Conservation (phyloP, 1,139 yeast genomes). For the Starmera stellimalicola region DNA sequence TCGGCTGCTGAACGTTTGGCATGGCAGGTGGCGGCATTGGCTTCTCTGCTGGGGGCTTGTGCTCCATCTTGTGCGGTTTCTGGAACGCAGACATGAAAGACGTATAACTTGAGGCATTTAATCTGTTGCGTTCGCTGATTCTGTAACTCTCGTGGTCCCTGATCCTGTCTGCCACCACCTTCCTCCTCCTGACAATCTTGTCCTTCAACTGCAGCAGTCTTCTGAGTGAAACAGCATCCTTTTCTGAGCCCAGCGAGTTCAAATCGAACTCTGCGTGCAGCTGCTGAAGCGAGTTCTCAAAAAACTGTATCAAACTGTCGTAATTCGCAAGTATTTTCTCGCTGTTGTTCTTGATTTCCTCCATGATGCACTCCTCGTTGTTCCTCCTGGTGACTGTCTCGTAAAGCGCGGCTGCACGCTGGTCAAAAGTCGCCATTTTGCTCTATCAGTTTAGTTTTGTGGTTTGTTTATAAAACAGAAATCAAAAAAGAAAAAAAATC, state of each 20-base stretch:
- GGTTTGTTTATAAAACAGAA: neutral
- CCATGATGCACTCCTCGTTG: conserved; percentile 11
- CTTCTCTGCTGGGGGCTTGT: neutral
- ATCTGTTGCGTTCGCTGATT: conserved; percentile 7
- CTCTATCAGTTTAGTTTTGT: neutral
- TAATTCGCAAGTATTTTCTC: conserved; percentile 9
- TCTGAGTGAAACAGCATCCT: conserved; percentile 9
- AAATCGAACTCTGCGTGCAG: conserved; percentile 4
- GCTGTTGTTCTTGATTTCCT: conserved; percentile 16
- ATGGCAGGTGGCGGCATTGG: too few relatives aligned
- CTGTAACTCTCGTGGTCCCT: conserved; percentile 6
- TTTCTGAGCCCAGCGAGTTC: conserved; percentile 3
- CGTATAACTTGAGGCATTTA: conserved; percentile 14
- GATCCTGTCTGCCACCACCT: conserved; percentile 7
- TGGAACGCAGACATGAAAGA: conserved; percentile 17
- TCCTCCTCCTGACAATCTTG: conserved; percentile 10
- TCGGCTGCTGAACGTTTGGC: too few relatives aligned
- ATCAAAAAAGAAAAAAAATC: neutral
- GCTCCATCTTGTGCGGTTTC: neutral
- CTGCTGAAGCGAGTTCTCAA: conserved; percentile 4
- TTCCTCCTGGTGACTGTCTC: conserved; percentile 4
- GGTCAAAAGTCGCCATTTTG: too few relatives aligned
- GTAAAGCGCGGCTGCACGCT: conserved; percentile 1
- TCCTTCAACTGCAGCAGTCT: conserved; percentile 11
- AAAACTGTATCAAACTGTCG: conserved; percentile 6